These are phyloP conservation scores for Amauroascus verrucosus DNA, from an alignment of 2,329 filamentous ascomycete genomes.

Conservation along the genomic window DNA sequence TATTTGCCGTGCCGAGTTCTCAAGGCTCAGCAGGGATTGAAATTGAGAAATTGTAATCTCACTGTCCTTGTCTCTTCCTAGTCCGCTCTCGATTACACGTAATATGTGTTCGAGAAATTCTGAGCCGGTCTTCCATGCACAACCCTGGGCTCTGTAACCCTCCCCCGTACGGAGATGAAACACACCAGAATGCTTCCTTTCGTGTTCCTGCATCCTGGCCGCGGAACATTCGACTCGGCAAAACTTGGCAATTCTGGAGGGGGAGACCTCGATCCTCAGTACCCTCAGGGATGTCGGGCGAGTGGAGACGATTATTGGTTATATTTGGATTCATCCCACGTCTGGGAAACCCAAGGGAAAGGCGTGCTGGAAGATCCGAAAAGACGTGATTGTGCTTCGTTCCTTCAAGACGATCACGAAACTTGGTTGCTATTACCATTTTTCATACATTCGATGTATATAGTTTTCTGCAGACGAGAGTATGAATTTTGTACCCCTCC, in stretches of 20 bases:
- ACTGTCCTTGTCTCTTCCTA: background rate
- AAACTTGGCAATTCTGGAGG: slow-evolving; percentile 3
- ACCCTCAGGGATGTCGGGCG: background rate
- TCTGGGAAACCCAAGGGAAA: background rate
- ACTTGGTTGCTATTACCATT: too few relatives aligned
- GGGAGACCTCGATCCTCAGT: background rate
- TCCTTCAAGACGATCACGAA: too few relatives aligned
- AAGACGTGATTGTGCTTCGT: background rate
- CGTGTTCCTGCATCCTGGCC: slow-evolving; percentile 7
- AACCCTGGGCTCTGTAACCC: background rate
- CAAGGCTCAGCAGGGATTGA: too few relatives aligned
- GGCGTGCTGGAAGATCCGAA: background rate
- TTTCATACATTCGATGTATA: too few relatives aligned
- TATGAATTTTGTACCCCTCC: background rate
- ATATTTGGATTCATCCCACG: background rate
- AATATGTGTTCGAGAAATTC: too few relatives aligned
- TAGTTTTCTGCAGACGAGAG: too few relatives aligned
- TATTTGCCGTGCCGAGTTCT: too few relatives aligned
- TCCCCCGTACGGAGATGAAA: background rate
- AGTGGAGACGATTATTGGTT: slow-evolving; percentile 1
- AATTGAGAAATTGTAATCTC: too few relatives aligned
- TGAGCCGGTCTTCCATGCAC: background rate
- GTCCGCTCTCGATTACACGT: too few relatives aligned
- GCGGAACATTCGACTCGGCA: background rate
- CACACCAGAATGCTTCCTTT: background rate